Percentiles rank a stretch among this genome's conserved stretches.
Conservation (phyloP, 768 basidiomycete species). For the Rhodotorula taiwanensis region DNA sequence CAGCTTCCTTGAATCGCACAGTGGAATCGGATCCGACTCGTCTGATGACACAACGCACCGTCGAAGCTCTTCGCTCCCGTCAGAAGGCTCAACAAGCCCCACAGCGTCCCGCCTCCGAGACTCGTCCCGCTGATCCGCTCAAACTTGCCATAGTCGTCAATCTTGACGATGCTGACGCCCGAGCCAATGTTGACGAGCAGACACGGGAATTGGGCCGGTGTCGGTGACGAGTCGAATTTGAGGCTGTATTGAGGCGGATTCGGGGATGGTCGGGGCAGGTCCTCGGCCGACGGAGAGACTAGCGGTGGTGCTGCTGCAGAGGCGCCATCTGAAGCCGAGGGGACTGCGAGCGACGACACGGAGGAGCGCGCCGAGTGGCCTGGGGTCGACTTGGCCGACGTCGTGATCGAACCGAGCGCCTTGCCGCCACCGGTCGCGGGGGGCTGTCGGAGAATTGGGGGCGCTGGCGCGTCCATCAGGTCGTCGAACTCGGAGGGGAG, state of each 20-base stretch:
- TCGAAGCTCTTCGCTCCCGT: constrained; percentile 95
- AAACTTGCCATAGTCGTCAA: constrained; percentile 88
- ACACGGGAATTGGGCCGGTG: constrained; percentile 78
- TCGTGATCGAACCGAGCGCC: too few species aligned
- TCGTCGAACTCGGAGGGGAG: background rate
- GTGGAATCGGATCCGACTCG: too few species aligned
- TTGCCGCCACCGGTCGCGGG: background rate
- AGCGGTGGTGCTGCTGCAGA: too few species aligned
- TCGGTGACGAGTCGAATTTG: constrained; percentile 73
- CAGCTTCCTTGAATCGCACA: too few species aligned
- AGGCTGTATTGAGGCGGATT: constrained; percentile 83
- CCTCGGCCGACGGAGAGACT: constrained; percentile 37
- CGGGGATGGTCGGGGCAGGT: constrained; percentile 77
- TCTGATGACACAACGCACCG: too few species aligned
- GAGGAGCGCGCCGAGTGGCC: background rate
- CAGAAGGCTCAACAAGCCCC: constrained; percentile 87
- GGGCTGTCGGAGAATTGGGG: background rate
- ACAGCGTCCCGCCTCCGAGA: constrained; percentile 91
- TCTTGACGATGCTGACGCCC: constrained; percentile 94
- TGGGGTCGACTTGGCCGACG: background rate
- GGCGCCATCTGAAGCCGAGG: background rate
- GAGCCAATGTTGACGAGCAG: constrained; percentile 96
- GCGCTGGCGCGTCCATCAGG: too few species aligned
- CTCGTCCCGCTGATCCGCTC: constrained; percentile 97
- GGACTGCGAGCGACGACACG: constrained; percentile 1